Percentiles rank a stretch among this genome's conserved stretches.
Conservation (phyloP, 2,329 filamentous ascomycete species). For the Alternaria sp. region DNA sequence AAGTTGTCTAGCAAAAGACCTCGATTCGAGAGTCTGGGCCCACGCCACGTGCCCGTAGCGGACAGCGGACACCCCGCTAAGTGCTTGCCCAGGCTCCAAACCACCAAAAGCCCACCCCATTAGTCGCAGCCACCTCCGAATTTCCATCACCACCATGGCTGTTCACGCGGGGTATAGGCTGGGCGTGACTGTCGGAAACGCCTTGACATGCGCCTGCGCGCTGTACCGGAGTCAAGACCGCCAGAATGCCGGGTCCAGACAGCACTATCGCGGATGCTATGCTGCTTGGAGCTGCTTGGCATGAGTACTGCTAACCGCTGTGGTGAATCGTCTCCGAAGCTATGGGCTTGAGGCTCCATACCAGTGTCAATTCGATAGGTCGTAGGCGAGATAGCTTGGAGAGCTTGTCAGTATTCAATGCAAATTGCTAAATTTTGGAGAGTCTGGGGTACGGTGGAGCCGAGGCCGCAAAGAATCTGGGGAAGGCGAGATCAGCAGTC, state of each 20-base stretch:
- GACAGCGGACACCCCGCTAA: conserved; percentile 5
- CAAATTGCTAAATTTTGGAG: not conserved
- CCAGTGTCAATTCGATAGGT: not conserved
- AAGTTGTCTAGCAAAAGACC: not conserved
- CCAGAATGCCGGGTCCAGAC: conserved; percentile 4
- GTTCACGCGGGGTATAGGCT: conserved; percentile 9
- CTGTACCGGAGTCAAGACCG: conserved; percentile 8
- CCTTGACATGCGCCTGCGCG: not conserved
- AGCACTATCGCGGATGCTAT: not conserved
- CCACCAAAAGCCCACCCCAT: not conserved
- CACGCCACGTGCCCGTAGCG: conserved; percentile 14
- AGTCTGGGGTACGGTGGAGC: conserved; percentile 21
- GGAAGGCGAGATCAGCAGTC: conserved; percentile 13
- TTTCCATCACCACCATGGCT: not conserved
- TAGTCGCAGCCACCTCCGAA: not conserved
- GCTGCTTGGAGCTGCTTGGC: not conserved
- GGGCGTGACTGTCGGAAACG: not conserved
- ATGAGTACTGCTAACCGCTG: not conserved
- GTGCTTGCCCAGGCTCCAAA: conserved; percentile 6
- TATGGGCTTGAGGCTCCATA: conserved; percentile 1
- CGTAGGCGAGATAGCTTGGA: not conserved
- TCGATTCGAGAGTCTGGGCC: conserved; percentile 11
- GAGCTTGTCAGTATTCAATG: conserved; percentile 1
- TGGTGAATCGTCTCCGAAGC: conserved; percentile 7
- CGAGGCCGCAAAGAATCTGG: conserved; percentile 10